phyloP scores from a whole-genome alignment of 2,329 filamentous ascomycete genomes.

The Gaeumannomyces sp. region DNA sequence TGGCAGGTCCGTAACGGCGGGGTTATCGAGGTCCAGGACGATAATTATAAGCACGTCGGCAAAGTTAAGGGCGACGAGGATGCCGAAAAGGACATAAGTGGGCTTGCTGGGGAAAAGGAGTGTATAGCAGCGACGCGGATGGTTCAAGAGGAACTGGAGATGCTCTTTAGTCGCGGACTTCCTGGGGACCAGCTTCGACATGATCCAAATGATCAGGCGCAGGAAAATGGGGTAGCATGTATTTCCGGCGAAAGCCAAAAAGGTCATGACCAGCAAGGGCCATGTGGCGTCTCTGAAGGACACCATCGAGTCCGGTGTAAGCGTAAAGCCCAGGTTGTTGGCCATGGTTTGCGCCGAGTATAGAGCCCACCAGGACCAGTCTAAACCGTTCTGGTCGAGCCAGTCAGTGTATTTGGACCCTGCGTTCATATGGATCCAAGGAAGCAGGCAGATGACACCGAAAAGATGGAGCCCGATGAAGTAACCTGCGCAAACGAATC shows the following conservation, averaged over 20 bases:
- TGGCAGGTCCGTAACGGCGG: slow-evolving; percentile 38
- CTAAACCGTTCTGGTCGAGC: slow-evolving; percentile 31
- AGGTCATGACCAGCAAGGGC: slow-evolving; percentile 39
- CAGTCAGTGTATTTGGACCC: slow-evolving; percentile 34
- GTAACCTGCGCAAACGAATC: slow-evolving; percentile 29
- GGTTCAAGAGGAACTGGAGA: slow-evolving; percentile 52
- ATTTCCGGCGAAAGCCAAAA: slow-evolving; percentile 45
- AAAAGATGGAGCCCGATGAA: slow-evolving; percentile 39
- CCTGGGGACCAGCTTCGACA: slow-evolving; percentile 39
- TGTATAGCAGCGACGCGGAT: slow-evolving; percentile 57
- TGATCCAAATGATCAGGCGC: slow-evolving; percentile 51
- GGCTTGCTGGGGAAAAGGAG: slow-evolving; percentile 54
- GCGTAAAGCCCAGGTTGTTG: slow-evolving; percentile 46
- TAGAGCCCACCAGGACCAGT: slow-evolving; percentile 43
- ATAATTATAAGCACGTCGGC: slow-evolving; percentile 51
- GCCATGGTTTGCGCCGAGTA: slow-evolving; percentile 41
- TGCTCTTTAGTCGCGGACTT: slow-evolving; percentile 33
- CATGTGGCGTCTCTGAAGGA: slow-evolving; percentile 37
- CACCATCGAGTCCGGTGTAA: slow-evolving; percentile 49
- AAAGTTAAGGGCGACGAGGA: slow-evolving; percentile 45
- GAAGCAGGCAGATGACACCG: slow-evolving; percentile 40
- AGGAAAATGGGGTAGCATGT: slow-evolving; percentile 53
- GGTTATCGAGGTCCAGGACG: slow-evolving; percentile 44
- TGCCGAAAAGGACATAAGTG: slow-evolving; percentile 50
- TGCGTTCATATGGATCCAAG: slow-evolving; percentile 36